These are phyloP conservation scores for Biscogniauxia marginata DNA, from an alignment of 2,329 filamentous ascomycete genomes.

Conservation along the genomic window DNA sequence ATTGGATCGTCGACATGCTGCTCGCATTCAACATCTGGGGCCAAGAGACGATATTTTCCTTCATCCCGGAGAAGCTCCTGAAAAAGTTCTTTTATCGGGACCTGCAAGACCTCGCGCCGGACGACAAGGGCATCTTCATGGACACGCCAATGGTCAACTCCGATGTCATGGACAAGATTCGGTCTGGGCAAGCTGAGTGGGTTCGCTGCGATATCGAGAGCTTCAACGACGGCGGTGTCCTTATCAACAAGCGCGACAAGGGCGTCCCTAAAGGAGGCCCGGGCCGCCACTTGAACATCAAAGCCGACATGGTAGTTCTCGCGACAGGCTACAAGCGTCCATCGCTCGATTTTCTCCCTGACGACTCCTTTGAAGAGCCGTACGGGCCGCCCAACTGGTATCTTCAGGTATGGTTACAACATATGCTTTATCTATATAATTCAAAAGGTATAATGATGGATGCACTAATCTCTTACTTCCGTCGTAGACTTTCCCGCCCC, in stretches of 20 bases:
- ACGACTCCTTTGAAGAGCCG: conserved; percentile 68
- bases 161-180: conserved; percentile 73
- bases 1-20: conserved; percentile 69
- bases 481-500: conserved; percentile 80
- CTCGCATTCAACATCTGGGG: conserved; percentile 78
- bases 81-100: conserved; percentile 82
- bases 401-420: too few relatives aligned
- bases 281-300: conserved; percentile 62
- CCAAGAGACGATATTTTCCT: conserved; percentile 71
- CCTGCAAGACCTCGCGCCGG: conserved; percentile 69
- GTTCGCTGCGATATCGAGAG: conserved; percentile 74
- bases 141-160: conserved; percentile 88
- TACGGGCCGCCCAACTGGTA: conserved; percentile 87
- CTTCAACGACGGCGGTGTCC: conserved; percentile 62
- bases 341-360: conserved; percentile 69
- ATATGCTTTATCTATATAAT: too few relatives aligned
- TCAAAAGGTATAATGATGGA: too few relatives aligned
- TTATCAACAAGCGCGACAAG: conserved; percentile 68
- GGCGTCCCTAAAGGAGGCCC: conserved; percentile 76
- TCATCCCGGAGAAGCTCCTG: conserved; percentile 74
- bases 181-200: conserved; percentile 72
- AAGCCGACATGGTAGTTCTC: conserved; percentile 77
- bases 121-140: conserved; percentile 71
- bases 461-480: too few relatives aligned
- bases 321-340: conserved; percentile 81